phyloP scores from a whole-genome alignment of 2,329 filamentous ascomycete species.

The Cadophora sp. region DNA sequence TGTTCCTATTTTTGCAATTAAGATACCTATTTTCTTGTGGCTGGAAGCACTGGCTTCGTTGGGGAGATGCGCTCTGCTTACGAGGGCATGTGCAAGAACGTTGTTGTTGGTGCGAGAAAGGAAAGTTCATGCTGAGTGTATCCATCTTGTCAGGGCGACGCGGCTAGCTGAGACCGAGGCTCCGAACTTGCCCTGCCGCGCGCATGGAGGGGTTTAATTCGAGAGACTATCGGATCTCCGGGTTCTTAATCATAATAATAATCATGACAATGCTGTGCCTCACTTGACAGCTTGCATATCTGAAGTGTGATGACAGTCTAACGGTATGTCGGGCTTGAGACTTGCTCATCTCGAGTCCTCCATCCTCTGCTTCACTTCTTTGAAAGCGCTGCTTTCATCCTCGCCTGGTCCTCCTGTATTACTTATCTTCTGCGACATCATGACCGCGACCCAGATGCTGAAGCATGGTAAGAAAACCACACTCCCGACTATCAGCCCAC shows the following conservation, averaged over 20 bases:
- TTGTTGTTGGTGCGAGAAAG: neutral
- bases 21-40: slow-evolving; percentile 14
- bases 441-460: slow-evolving; percentile 8
- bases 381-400: slow-evolving; percentile 16
- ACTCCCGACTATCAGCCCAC: slow-evolving; percentile 2
- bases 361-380: slow-evolving; percentile 15
- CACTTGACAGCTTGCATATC: slow-evolving; percentile 1
- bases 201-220: slow-evolving; percentile 16
- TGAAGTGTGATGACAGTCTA: neutral
- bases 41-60: neutral
- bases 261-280: slow-evolving; percentile 2
- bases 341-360: slow-evolving; percentile 12
- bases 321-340: neutral
- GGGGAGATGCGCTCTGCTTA: slow-evolving; percentile 12
- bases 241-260: slow-evolving; percentile 14
- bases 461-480: neutral
- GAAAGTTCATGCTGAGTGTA: slow-evolving; percentile 6
- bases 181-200: slow-evolving; percentile 14
- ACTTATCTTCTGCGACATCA: slow-evolving; percentile 21
- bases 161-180: slow-evolving; percentile 9
- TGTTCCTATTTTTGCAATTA: neutral
- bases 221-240: slow-evolving; percentile 10
- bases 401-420: slow-evolving; percentile 18
- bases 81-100: neutral
- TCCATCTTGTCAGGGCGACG: neutral